Base-by-base conservation (phyloP, 2,329 filamentous ascomycete species). In the Alternaria metachromatica region DNA sequence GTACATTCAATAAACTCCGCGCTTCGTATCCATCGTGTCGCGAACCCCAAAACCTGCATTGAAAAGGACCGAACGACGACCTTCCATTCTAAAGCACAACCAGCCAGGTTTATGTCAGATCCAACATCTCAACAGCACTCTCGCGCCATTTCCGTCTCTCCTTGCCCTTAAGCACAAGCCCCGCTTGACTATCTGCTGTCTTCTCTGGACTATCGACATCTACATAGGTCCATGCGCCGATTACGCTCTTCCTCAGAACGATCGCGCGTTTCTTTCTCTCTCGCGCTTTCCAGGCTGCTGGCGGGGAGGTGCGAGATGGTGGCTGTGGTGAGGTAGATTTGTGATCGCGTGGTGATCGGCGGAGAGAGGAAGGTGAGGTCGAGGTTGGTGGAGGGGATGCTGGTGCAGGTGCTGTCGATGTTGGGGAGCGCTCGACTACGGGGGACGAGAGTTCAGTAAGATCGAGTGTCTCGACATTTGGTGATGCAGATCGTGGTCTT, bases 111-210 rank as follows among this genome's bases (percentile, higher is more conserved):
- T 33, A 76, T 25, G 67, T 77, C 58, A 80, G 53, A 68, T 81
- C 78, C 57, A 81, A 58, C 45, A 78, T 61, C 57, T 79, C 76
- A 43, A 81, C 71, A 48, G 77, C 73, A 26, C 79, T 81, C 58
- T 78, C 76, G 43, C 78, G 66, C 78, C 78, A 80, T 55, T 64
- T 70, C 46, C 72, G 62, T 58, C 75, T 70, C 60, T 72, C 71
- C 44, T 69, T 76, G 15, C 70, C 74, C 58, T 72, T 76, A 23
- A 57, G 44, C 20, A 67, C 55, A 9, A 48, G 20, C 0, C 41
- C 60, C 5, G 25, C 48, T 4, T 33, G 12, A 11, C 28, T 55
- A 7, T 33, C 62, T 12, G 4, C 60, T 3, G 45, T 48, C 9
- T 62, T 69, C 50, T 43, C 58, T 2, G 63, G 68, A 43, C 70